Percentiles rank a stretch among this genome's conserved stretches.
Evolutionary conservation across 2,329 filamentous ascomycete genomes (phyloP).

Genomic region (Curvularia sp.): DNA sequence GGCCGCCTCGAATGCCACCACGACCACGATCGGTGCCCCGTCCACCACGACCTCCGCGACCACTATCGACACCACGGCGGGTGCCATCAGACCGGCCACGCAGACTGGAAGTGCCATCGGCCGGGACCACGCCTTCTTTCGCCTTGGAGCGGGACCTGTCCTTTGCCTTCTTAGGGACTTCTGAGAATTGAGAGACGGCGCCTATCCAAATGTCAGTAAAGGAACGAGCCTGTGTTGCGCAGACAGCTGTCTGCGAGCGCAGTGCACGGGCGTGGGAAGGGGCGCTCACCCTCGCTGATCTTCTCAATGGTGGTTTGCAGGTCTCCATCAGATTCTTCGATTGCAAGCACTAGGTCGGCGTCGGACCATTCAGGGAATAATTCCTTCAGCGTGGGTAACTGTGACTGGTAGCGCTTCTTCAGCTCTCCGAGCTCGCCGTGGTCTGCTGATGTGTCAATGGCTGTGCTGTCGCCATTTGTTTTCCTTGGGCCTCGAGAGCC

Average conservation of each 20-base stretch:
- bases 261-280: slow-evolving; percentile 6
- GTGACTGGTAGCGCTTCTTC: slow-evolving; percentile 84
- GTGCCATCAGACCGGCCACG: slow-evolving; percentile 35
- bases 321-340: slow-evolving; percentile 84
- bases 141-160: slow-evolving; percentile 74
- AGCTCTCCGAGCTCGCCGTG: slow-evolving; percentile 90
- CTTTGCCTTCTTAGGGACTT: slow-evolving; percentile 77
- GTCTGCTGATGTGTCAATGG: slow-evolving; percentile 72
- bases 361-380: slow-evolving; percentile 96
- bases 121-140: slow-evolving; percentile 65
- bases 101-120: slow-evolving; percentile 54
- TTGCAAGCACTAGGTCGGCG: slow-evolving; percentile 89
- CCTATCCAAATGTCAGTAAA: slow-evolving; percentile 58
- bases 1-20: slow-evolving; percentile 63
- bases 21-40: slow-evolving; percentile 66
- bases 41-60: slow-evolving; percentile 56
- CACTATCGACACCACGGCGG: slow-evolving; percentile 45
- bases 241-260: slow-evolving; percentile 5
- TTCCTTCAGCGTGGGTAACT: slow-evolving; percentile 84
- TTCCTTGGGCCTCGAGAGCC: slow-evolving; percentile 61
- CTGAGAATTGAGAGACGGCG: slow-evolving; percentile 81
- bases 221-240: background rate
- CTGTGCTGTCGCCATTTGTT: slow-evolving; percentile 74
- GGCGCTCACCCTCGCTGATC: slow-evolving; percentile 75
- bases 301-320: slow-evolving; percentile 76